A percentile compares a stretch with the other conserved stretches of the same genome.
phyloP scores from a whole-genome alignment of 2,329 filamentous ascomycete species.

The Sphaerulina musiva region DNA sequence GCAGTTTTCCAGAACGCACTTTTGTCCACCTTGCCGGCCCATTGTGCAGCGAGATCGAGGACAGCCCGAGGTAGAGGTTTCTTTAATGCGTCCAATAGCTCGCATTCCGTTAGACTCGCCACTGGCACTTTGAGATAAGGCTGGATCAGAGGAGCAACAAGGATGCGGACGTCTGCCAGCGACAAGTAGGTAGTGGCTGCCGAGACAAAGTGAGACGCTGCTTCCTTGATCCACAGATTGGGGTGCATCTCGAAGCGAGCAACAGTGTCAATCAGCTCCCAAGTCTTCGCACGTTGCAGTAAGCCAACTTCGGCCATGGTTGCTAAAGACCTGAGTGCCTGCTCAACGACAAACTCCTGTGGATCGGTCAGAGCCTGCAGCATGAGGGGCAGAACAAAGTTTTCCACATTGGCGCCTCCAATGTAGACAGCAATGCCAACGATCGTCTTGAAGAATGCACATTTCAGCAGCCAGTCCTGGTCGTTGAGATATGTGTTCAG shows the following conservation, averaged over 20 bases:
- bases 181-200: slow-evolving; percentile 69
- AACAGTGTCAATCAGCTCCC: slow-evolving; percentile 80
- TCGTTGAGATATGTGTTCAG: slow-evolving; percentile 97
- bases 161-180: slow-evolving; percentile 73
- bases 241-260: slow-evolving; percentile 86
- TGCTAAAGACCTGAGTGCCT: slow-evolving; percentile 78
- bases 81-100: slow-evolving; percentile 74
- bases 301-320: slow-evolving; percentile 83
- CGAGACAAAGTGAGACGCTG: slow-evolving; percentile 75
- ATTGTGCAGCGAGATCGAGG: slow-evolving; percentile 77
- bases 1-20: slow-evolving; percentile 82
- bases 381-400: slow-evolving; percentile 94
- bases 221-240: slow-evolving; percentile 90
- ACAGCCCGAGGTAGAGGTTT: slow-evolving; percentile 71
- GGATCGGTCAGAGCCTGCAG: slow-evolving; percentile 86
- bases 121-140: slow-evolving; percentile 74
- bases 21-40: slow-evolving; percentile 64
- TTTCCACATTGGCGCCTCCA: slow-evolving; percentile 80
- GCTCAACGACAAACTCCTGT: slow-evolving; percentile 90
- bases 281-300: slow-evolving; percentile 74
- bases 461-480: slow-evolving; percentile 91
- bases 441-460: slow-evolving; percentile 91
- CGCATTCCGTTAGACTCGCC: slow-evolving; percentile 62
- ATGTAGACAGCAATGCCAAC: slow-evolving; percentile 88
- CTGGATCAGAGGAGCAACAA: slow-evolving; percentile 70